phyloP scores from a whole-genome alignment of 768 basidiomycete genomes.

The Lactifluus subvellereus region DNA sequence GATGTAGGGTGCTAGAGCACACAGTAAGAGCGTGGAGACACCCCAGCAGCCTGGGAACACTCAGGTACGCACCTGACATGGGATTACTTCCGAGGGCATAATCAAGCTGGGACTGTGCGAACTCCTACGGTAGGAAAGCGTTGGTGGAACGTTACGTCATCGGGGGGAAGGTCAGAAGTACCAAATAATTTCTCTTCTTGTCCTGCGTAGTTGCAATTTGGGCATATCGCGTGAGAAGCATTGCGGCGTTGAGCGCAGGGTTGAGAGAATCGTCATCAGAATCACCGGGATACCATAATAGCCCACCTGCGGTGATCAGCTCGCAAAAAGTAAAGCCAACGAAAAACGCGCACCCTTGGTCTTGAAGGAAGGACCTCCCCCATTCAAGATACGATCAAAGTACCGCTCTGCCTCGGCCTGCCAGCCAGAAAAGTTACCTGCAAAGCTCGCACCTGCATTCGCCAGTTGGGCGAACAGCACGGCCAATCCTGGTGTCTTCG shows the following conservation, averaged over 20 bases:
- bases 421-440: constrained; percentile 57
- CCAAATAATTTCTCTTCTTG: constrained; percentile 56
- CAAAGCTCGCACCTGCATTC: constrained; percentile 46
- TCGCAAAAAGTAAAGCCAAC: background rate
- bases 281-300: constrained; percentile 78
- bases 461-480: constrained; percentile 74
- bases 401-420: constrained; percentile 63
- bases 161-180: constrained; percentile 30
- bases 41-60: background rate
- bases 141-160: constrained; percentile 13
- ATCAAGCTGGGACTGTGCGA: constrained; percentile 70
- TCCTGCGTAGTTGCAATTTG: constrained; percentile 58
- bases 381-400: constrained; percentile 65
- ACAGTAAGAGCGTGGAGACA: background rate
- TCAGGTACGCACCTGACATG: constrained; percentile 58
- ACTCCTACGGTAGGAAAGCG: constrained; percentile 40
- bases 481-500: constrained; percentile 67
- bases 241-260: constrained; percentile 81
- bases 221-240: constrained; percentile 74
- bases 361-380: constrained; percentile 45
- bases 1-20: constrained; percentile 62
- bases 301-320: constrained; percentile 48
- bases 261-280: constrained; percentile 77
- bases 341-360: constrained; percentile 49
- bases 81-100: constrained; percentile 87